Evolutionary conservation across 1,284 basidiomycete species (phyloP), one percentile per base, ranked within the genome.

Genomic region (Entoloma clypeatum): DNA sequence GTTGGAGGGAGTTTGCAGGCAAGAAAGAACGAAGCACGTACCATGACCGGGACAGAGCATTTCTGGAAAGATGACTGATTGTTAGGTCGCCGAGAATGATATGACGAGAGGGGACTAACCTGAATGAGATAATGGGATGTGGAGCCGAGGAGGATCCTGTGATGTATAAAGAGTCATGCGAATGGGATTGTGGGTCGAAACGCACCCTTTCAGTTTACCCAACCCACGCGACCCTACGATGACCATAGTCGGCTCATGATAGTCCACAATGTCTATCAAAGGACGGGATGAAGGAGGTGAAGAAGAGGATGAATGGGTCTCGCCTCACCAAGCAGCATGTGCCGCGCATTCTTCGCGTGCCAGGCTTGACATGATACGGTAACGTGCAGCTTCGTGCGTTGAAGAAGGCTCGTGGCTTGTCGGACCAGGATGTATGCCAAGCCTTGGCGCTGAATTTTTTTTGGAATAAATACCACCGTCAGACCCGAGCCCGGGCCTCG

Each of bases 91-190:
- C 1, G 29, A 39, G 6, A 18, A 33, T 9, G 19, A 22, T 32
- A 25, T 6, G n/a, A 28, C 10, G 22, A 22, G 11, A 17, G 7
- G 17, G 2, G 11, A 48, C 63, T 46, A 48, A 79, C 80, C 70
- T 87, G 92, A 30, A 98, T 92, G 36, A 98, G 81, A 61, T 99
- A 99, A 63, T 98, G 92, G 3, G 91, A 95, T 1, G 93, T 97
- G 3, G 92, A 95, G n/a, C 94, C 94, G 25, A 98, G 82, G 5
- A 98, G 73, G 56, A 97, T 95, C 17, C 93, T 92, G 55, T 25
- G 29, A 8, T 17, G 31, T 27, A 26, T 14, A 30, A 28, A 35
- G 7, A 5, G 22, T 27, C 38, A 41, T 21, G 4, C 38, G 7
- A 39, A 7, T 10, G 31, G 7, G 10, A 26, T 26, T 30, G 27